Evolutionary conservation across 2,329 filamentous ascomycete species (phyloP).

Genomic region (Fusarium xylarioides): DNA sequence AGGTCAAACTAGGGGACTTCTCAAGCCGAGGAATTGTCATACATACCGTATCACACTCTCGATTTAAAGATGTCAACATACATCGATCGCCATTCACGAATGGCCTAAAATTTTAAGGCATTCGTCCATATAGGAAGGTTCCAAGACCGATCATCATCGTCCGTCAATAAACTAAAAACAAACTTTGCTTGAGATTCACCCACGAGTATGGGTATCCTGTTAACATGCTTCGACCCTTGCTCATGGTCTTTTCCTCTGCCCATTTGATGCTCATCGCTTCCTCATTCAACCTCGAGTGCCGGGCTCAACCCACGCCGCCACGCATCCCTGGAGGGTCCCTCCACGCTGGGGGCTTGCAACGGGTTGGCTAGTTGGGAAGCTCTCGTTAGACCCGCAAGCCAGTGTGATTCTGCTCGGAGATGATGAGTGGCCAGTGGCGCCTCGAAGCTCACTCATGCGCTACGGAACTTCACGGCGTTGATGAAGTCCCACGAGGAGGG

Average conservation of each 20-base stretch:
- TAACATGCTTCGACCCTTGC: not conserved
- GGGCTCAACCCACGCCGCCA: conserved; percentile 24
- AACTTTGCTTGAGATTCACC: conserved; percentile 2
- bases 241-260: conserved; percentile 1
- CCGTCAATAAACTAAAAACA: not conserved
- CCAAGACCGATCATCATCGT: not conserved
- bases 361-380: conserved; percentile 22
- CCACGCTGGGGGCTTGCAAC: conserved; percentile 14
- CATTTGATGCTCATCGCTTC: conserved; percentile 23
- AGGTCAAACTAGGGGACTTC: not conserved
- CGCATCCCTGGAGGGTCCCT: conserved; percentile 28
- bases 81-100: conserved; percentile 5
- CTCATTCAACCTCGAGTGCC: conserved; percentile 18
- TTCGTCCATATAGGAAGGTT: conserved; percentile 6
- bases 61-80: conserved; percentile 1
- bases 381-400: conserved; percentile 19
- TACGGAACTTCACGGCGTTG: conserved; percentile 28
- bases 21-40: not conserved
- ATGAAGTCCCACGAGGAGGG: conserved; percentile 29
- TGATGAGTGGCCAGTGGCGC: conserved; percentile 33
- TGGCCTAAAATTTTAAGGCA: not conserved
- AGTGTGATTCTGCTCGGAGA: conserved; percentile 37
- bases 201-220: not conserved
- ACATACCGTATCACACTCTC: not conserved
- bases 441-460: conserved; percentile 14